A percentile compares a stretch with the other conserved stretches of the same genome.
Conservation (phyloP, 1,139 yeast species). For the Chernovozyma aurita region DNA sequence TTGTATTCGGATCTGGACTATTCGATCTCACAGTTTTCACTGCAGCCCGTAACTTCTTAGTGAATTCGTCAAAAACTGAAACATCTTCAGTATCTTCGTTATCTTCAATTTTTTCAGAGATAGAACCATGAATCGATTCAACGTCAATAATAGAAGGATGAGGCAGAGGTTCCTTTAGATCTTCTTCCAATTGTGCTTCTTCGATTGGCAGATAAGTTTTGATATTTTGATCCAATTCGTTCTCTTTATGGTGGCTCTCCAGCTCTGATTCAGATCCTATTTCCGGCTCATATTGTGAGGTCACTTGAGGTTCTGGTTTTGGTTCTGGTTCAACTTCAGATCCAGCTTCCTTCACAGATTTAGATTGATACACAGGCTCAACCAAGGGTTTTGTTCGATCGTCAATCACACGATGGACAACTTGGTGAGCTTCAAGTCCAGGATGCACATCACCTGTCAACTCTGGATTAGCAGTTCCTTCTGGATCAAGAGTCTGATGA, state of each 20-base stretch:
- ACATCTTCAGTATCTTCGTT: constrained; percentile 1
- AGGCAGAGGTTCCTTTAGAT: constrained; percentile 6
- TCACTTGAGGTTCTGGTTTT: not conserved
- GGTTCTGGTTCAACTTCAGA: not conserved
- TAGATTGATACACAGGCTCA: too few species aligned
- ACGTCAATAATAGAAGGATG: constrained; percentile 5
- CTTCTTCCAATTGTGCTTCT: constrained; percentile 1
- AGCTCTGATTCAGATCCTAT: not conserved
- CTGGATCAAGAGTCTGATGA: too few species aligned
- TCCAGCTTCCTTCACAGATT: not conserved
- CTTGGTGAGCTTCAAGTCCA: too few species aligned
- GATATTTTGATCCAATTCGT: not conserved
- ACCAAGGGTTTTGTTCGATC: too few species aligned
- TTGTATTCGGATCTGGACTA: not conserved
- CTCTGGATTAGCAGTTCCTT: too few species aligned
- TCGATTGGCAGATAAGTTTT: constrained; percentile 1
- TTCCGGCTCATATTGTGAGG: not conserved
- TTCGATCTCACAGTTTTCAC: constrained; percentile 3
- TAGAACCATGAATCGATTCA: constrained; percentile 4
- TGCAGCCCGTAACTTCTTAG: constrained; percentile 7
- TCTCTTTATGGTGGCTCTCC: too few species aligned
- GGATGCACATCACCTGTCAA: too few species aligned
- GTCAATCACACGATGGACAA: too few species aligned
- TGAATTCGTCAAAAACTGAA: constrained; percentile 6
- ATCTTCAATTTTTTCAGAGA: constrained; percentile 3